Evolutionary conservation across 768 basidiomycete genomes (phyloP).

Genomic region (Mycena albidolilacea): DNA sequence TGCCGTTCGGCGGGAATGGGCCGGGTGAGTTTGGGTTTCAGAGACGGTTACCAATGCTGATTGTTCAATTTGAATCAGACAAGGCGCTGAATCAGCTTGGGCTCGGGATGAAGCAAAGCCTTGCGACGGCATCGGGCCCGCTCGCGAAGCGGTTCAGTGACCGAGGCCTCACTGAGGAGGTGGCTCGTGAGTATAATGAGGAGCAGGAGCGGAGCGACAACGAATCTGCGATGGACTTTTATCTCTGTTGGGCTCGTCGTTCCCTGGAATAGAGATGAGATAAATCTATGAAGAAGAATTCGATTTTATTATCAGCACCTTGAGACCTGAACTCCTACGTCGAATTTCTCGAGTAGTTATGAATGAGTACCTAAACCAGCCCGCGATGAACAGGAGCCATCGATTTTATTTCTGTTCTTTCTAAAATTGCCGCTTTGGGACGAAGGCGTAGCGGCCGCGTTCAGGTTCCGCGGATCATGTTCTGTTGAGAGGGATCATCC

Average conservation of each 20-base stretch:
- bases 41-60: no score
- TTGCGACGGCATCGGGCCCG: neutral
- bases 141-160: neutral
- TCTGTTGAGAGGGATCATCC: no score
- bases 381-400: no score
- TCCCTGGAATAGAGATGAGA: neutral
- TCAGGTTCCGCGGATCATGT: neutral
- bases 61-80: neutral
- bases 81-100: neutral
- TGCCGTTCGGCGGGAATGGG: neutral
- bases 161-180: neutral
- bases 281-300: no score
- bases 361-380: no score
- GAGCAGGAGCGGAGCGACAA: neutral
- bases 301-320: no score
- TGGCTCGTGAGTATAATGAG: neutral
- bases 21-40: constrained; percentile 4
- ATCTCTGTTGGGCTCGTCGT: constrained; percentile 8
- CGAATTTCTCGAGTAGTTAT: no score
- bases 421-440: constrained; percentile 1
- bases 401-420: neutral
- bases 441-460: neutral
- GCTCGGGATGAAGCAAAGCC: neutral
- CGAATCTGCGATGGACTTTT: neutral
- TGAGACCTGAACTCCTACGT: no score